Percentiles rank a stretch among this genome's conserved stretches.
Evolutionary conservation across 202 grass and related monocot genomes (phyloP).

Genomic region (Brachypodium distachyon): DNA sequence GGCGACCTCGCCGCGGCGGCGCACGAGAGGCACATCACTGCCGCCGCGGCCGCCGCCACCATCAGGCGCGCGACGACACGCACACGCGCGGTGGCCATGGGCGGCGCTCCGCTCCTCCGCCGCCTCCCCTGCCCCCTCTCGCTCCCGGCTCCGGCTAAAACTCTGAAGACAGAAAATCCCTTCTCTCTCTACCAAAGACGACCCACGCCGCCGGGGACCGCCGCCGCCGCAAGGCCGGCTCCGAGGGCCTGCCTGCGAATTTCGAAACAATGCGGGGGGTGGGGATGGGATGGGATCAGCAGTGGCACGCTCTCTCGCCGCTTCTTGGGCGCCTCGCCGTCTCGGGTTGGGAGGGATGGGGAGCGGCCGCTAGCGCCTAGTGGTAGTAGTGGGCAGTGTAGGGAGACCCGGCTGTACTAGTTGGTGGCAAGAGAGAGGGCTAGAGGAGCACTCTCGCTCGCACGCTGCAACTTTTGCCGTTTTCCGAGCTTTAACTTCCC

Average conservation of each 20-base stretch:
- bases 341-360: conserved; percentile 21
- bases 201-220: neutral
- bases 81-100: conserved; percentile 34
- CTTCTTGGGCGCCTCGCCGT: conserved; percentile 31
- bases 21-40: conserved; percentile 50
- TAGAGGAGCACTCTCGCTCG: neutral
- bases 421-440: neutral
- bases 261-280: conserved; percentile 43
- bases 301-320: neutral
- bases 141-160: neutral
- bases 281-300: neutral
- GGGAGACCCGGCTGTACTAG: neutral
- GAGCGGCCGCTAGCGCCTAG: neutral
- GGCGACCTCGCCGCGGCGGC: conserved; percentile 28
- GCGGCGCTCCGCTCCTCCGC: neutral
- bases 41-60: no score
- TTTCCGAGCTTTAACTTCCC: conserved; percentile 16
- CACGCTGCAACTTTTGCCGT: conserved; percentile 29
- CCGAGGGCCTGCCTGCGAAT: conserved; percentile 8
- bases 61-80: conserved; percentile 29
- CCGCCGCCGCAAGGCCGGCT: neutral
- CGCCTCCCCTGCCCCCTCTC: neutral
- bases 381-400: conserved; percentile 14
- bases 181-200: neutral
- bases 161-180: neutral